Evolutionary conservation across 2,329 filamentous ascomycete species (phyloP), one percentile per base, ranked within the genome.

Genomic region (Pseudogymnoascus destructans): DNA sequence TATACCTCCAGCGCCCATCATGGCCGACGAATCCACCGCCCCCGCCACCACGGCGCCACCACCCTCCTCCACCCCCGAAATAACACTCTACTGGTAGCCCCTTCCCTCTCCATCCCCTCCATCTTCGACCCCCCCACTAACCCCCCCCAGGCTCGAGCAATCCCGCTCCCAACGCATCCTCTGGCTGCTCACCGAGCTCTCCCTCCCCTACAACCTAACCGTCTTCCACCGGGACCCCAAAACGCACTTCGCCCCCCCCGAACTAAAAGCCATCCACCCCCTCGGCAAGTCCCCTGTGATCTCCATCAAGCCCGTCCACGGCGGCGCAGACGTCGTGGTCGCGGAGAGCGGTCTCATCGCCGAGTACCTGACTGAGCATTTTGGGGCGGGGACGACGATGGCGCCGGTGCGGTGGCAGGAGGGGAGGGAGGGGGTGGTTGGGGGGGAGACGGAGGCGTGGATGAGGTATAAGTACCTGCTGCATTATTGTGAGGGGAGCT

Each of bases 261-360:
- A 87, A 66, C 78, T 96, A 49, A 84, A 86, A 67, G 77, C 88
- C 62, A 73, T 95, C 35, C 89, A 95, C 67, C 86, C 89, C 0
- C 77, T 96, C 3, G 92, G 92, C 61, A 95, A 95, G 70, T 90
- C 89, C 1, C 92, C 92, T 0, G 74, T 92, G 40, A 74, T 97
- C 63, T 80, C 79, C 7, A 75, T 96, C 64, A 73, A 71, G n/a
- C 69, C 74, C 0, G 72, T 69, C 19, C 66, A 66, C 3, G 60
- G 64, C 23, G 66, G 58, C n/a, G 69, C 78, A 63, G 74, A 78
- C 1, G 66, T 81, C 9, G 79, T 92, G 0, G 73, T 96, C 52
- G 88, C 89, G 8, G 92, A 97, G 73, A 92, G 86, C 46, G 89
- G 80, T 5, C 79, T 84, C 60, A 92, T 96, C 65, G 76, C 82